Base-by-base conservation (phyloP, 2,329 filamentous ascomycete genomes). In the Penicillium aurantiogriseum region DNA sequence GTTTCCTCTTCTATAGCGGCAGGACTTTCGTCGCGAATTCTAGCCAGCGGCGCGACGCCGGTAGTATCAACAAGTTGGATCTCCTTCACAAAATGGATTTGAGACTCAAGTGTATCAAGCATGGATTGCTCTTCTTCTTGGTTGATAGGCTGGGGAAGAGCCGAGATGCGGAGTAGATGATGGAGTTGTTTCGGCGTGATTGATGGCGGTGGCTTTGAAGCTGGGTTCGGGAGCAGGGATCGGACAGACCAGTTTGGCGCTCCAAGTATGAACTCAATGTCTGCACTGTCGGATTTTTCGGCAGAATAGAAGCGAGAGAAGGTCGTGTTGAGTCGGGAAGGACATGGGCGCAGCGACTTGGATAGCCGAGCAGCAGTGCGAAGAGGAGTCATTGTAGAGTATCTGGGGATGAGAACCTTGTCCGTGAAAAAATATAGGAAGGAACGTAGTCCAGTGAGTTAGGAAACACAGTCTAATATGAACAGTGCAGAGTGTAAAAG, bases 1-100 rank as follows among this genome's bases (percentile, higher is more conserved):
- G 71, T 76, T 40, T 67, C 70, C 56, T 79, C 75, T 59, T 71
- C 67, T 17, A 70, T 56, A 9, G 73, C 75, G 48, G 76, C 72
- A 5, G 66, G 62, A n/a, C 70, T 80, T 59, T 80, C 92, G 71
- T 97, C 93, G 52, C 91, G 85, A 56, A 97, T 88, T 44, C 88
- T 88, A 50, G 85, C 82, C 43, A 99, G 76, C 0, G 94, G 92
- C 55, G 86, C 81, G 0, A 97, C 80, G 4, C 83, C 86, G 0
- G 80, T 76, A 0, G 91, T 92, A 72, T 96, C 84, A 48, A 96
- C 88, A 44, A 82, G 79, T 69, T 96, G 92, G 21, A 97, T 87
- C 61, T 91, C 85, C 60, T 85, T 87, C n/a, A 97, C 92, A 70
- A 99, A 99, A 68, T 89, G 88, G 0, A 99, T 83, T 71, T 99